Base-by-base conservation (phyloP, 2,329 filamentous ascomycete genomes). In the Gyromitra esculenta region DNA sequence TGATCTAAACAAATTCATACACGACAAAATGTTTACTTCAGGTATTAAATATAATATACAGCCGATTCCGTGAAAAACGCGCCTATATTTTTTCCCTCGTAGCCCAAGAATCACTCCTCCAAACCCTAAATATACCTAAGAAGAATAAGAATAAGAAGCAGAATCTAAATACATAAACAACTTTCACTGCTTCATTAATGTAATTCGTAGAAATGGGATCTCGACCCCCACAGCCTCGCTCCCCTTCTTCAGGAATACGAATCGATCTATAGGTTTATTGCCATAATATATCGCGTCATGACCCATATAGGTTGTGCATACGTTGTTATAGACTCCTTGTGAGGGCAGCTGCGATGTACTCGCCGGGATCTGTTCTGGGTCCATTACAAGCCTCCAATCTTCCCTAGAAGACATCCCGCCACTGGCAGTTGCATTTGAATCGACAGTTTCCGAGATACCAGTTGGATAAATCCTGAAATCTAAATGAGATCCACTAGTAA, bases 381-480 rank as follows among this genome's bases (percentile, higher is more conserved):
- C 75, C 52, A 77, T 65, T n/a, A 72, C 45, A 6, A 79, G 45
- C 37, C 79, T 78, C 79, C 76, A 79, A 48, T 77, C 78, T 25
- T 79, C 78, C 39, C 63, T 78, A 9, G 56, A 59, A 0, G 50
- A 56, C 5, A 41, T 48, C 0, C 52, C 1, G 15, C 13, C 18
- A 45, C 35, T 6, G 7, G n/a, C 11, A 31, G 63, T 62, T 56
- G 9, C 13, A 7, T 69, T 64, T 5, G 43, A 39, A 15, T 18
- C n/a, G 11, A 63, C 15, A 0, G 21, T 69, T 6, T 54, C 60
- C 0, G 64, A 68, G 21, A 79, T 66, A 15, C 66, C 77, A 8
- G 77, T 50, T 25, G 78, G 78, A 45, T 78, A 79, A 11, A 79
- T 35, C 18, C 78, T 76, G 21, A 78, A 68, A 57, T 79, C 78